Base-by-base conservation (phyloP, 2,329 filamentous ascomycete species). In the Alternaria hordeiaustralica region DNA sequence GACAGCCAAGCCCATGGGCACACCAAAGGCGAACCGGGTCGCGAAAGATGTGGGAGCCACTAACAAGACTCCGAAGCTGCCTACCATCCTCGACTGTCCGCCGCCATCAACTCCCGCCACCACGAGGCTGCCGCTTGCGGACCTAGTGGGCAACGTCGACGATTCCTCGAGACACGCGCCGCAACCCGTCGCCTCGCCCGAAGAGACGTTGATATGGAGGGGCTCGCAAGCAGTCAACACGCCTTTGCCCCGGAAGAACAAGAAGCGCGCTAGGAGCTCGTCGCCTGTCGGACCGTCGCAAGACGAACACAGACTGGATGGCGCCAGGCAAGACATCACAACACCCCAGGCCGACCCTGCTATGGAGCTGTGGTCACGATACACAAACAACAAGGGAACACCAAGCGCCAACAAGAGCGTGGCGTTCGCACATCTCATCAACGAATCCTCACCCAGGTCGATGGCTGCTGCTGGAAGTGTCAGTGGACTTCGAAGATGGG, bases 151-250 rank as follows among this genome's bases (percentile, higher is more conserved):
- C 65, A 88, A 88, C 72, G 84, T 84, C 51, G 87, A 89, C 74
- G 86, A 88, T 71, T 82, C 82, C 10, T 81, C 83, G 41, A 84
- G 82, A 68, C 81, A 82, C 61, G 80, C 80, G n/a, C 79, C 81
- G 25, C 81, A 81, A 55, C 81, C 84, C 20, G 77, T 81, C n/a
- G 75, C 81, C 18, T 88, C 87, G 2, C 88, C 88, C 1, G 85
- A 88, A 66, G 88, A 90, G 65, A 85, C 88, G 71, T 82, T 90
- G 47, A 83, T 84, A 53, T 90, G 88, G 88, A 84, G 87, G 44
- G 76, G 77, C 13, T 82, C 83, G 12, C 83, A 82, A 66, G 81
- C 81, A 6, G 74, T 79, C 8, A 77, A 78, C 41, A 80, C 83
- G 20, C 82, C 83, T 15, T 73, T 84, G 1, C 68, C 71, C 3